A percentile compares a stretch with the other conserved stretches of the same genome.
Conservation (phyloP, 1,284 basidiomycete genomes). For the Tilletiaria anomala region DNA sequence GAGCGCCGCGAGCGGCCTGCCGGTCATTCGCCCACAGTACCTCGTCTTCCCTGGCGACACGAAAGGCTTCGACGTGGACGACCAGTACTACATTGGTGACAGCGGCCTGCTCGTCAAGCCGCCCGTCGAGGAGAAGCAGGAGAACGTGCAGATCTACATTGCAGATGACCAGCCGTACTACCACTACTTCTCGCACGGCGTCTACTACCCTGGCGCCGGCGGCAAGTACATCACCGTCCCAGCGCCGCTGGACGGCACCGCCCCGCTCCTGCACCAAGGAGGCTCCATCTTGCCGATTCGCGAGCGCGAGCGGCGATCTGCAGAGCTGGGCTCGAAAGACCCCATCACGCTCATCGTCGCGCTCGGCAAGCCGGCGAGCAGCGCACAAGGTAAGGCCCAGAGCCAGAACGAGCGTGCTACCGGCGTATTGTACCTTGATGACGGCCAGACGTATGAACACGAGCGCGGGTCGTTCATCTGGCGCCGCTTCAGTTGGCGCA, state of each 20-base stretch:
- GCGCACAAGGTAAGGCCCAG: conserved; percentile 1
- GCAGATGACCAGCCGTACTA: conserved; percentile 89
- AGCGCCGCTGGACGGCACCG: conserved; percentile 55
- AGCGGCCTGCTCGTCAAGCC: conserved; percentile 86
- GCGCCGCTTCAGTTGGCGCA: conserved; percentile 20
- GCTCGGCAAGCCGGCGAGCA: conserved; percentile 46
- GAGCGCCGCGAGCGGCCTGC: conserved; percentile 23
- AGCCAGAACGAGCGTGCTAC: conserved; percentile 48
- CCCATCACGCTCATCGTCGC: conserved; percentile 85
- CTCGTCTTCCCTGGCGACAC: conserved; percentile 78
- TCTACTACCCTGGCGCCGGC: conserved; percentile 52
- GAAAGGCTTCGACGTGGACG: conserved; percentile 70
- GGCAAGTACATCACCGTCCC: conserved; percentile 55
- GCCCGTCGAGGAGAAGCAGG: conserved; percentile 60
- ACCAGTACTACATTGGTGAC: conserved; percentile 82
- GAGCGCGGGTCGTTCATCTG: conserved; percentile 63
- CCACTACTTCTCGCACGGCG: conserved; percentile 57
- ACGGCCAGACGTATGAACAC: conserved; percentile 73
- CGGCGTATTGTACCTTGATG: conserved; percentile 88
- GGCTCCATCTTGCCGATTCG: conserved; percentile 77
- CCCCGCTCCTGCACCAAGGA: conserved; percentile 81
- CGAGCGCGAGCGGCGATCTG: conserved; percentile 70
- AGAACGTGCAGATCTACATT: conserved; percentile 63
- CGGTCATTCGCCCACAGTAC: conserved; percentile 58
- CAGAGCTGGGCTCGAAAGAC: conserved; percentile 73